These are phyloP conservation scores for Phytophthora vignae DNA, from an alignment of 352 stramenopile genomes.

Conservation along the genomic window DNA sequence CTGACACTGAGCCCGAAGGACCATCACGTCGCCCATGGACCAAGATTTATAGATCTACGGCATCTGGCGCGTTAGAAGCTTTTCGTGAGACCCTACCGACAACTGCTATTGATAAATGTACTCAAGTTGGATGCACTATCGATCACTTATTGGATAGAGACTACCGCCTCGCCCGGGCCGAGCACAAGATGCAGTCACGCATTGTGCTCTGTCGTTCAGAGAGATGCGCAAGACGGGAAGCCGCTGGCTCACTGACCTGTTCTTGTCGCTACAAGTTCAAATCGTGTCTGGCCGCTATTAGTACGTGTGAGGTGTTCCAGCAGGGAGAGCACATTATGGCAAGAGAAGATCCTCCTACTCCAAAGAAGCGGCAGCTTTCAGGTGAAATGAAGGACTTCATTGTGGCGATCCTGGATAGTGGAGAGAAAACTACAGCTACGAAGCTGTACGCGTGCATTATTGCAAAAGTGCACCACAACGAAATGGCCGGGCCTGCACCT, in stretches of 20 bases:
- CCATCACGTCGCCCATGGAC: no score
- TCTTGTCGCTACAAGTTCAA: neutral
- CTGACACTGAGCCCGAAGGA: no score
- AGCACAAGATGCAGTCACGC: neutral
- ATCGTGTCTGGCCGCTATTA: neutral
- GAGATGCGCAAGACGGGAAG: neutral
- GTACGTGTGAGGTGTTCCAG: neutral
- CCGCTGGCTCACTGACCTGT: neutral
- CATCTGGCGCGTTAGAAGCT: neutral
- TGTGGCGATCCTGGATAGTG: neutral
- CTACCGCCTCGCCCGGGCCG: neutral
- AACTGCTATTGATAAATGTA: neutral
- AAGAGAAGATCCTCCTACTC: neutral
- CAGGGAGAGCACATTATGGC: neutral
- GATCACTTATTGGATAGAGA: neutral
- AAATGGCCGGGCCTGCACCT: neutral
- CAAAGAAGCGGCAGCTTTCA: neutral
- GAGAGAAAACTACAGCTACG: neutral
- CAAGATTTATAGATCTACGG: no score
- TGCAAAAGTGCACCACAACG: neutral
- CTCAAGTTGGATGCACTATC: neutral
- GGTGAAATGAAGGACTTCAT: neutral
- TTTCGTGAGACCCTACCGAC: neutral
- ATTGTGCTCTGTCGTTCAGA: neutral
- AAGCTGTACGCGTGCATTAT: neutral